phyloP scores from a whole-genome alignment of 177 flowering plant species.

The Vitis hybrid region DNA sequence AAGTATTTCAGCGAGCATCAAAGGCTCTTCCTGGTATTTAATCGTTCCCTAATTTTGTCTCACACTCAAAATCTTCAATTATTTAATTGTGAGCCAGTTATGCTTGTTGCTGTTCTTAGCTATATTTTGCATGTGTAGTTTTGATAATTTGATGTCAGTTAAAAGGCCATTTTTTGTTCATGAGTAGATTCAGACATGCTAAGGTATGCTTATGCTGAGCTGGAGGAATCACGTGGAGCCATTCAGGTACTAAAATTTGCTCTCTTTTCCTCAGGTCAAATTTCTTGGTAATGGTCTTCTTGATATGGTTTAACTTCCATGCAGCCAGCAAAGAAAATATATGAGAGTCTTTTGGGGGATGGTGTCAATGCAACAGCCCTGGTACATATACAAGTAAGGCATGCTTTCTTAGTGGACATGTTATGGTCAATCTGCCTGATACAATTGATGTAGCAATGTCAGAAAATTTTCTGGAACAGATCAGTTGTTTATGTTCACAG shows the following conservation, averaged over 20 bases:
- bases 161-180: not conserved
- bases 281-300: constrained; percentile 7
- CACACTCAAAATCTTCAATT: not conserved
- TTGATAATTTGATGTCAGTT: not conserved
- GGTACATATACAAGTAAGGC: constrained; percentile 85
- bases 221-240: constrained; percentile 92
- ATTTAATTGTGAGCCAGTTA: not conserved
- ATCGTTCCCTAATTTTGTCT: constrained; percentile 1
- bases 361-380: constrained; percentile 62
- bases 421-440: not conserved
- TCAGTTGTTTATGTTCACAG: not conserved
- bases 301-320: constrained; percentile 14
- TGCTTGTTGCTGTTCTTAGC: not conserved
- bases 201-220: constrained; percentile 91
- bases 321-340: constrained; percentile 88
- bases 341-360: constrained; percentile 83
- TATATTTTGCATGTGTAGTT: not conserved
- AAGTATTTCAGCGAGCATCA: constrained; percentile 86
- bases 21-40: constrained; percentile 92
- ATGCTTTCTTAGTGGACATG: constrained; percentile 1
- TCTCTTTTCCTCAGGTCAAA: not conserved
- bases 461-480: not conserved
- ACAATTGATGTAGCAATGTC: not conserved
- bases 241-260: constrained; percentile 51
- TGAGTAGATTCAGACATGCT: constrained; percentile 76